Evolutionary conservation across 73 alveolate species (phyloP).

Genomic region (Stentor coeruleus): DNA sequence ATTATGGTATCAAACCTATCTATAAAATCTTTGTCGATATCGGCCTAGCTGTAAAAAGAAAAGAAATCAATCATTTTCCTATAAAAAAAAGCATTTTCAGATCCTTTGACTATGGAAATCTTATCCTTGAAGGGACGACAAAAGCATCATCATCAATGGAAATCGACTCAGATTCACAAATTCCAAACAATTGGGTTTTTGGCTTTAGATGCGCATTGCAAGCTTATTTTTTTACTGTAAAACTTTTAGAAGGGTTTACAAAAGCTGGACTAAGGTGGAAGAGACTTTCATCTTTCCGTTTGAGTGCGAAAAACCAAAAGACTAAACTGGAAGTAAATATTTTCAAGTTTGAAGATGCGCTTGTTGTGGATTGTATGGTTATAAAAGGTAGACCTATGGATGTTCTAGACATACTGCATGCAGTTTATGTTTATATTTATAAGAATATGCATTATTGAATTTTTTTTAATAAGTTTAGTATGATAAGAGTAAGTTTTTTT

Average conservation of each 20-base stretch:
- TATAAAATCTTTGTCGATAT: background rate
- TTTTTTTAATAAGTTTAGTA: too few species aligned
- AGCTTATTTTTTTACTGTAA: background rate
- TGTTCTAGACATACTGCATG: background rate
- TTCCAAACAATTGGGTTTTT: constrained; percentile 1
- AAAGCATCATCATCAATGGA: background rate
- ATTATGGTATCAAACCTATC: background rate
- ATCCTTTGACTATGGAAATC: background rate
- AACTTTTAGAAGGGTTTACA: background rate
- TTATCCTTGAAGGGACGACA: background rate
- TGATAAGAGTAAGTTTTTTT: too few species aligned
- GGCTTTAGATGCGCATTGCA: constrained; percentile 6
- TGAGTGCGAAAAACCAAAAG: background rate
- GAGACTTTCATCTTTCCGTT: background rate
- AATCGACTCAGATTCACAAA: background rate
- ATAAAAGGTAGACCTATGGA: background rate
- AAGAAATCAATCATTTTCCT: background rate
- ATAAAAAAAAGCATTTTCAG: background rate
- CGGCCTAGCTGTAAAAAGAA: background rate
- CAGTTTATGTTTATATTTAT: background rate
- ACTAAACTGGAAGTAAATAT: background rate
- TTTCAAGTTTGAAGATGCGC: background rate
- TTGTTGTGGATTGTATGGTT: constrained; percentile 2
- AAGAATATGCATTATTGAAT: background rate
- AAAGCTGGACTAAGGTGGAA: background rate